These are phyloP conservation scores for Aulographum hederae DNA, from an alignment of 2,329 filamentous ascomycete species.

Conservation along the genomic window DNA sequence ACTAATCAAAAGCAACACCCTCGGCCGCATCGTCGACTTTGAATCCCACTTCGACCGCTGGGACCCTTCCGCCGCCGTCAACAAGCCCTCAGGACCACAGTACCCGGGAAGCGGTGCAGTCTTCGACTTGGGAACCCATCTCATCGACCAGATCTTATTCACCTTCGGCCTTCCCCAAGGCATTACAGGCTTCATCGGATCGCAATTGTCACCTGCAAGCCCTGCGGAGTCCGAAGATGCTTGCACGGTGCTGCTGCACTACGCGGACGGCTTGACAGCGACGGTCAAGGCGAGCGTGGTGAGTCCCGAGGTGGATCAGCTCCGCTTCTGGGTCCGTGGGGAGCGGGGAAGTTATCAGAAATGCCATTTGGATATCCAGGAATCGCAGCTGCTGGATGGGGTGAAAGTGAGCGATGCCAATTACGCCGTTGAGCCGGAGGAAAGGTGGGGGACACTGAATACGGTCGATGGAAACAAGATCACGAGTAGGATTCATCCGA, in stretches of 20 bases:
- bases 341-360: neutral
- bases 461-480: constrained; percentile 34
- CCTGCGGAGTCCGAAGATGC: neutral
- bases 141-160: constrained; percentile 51
- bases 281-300: neutral
- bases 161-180: constrained; percentile 46
- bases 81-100: constrained; percentile 48
- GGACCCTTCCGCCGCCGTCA: constrained; percentile 11
- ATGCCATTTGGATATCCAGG: constrained; percentile 51
- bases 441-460: constrained; percentile 40
- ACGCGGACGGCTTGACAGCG: neutral
- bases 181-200: constrained; percentile 8
- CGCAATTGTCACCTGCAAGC: neutral
- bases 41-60: constrained; percentile 2
- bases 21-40: constrained; percentile 57
- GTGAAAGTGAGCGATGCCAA: constrained; percentile 39
- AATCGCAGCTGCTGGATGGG: constrained; percentile 52
- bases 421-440: constrained; percentile 46
- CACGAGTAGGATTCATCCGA: constrained; percentile 32
- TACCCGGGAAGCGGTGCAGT: constrained; percentile 44
- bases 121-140: constrained; percentile 53
- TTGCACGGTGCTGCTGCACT: constrained; percentile 1
- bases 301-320: neutral
- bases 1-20: constrained; percentile 36
- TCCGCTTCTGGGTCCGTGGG: neutral